Evolutionary conservation across 2,329 filamentous ascomycete species (phyloP).

Genomic region (Colletotrichum phormii): DNA sequence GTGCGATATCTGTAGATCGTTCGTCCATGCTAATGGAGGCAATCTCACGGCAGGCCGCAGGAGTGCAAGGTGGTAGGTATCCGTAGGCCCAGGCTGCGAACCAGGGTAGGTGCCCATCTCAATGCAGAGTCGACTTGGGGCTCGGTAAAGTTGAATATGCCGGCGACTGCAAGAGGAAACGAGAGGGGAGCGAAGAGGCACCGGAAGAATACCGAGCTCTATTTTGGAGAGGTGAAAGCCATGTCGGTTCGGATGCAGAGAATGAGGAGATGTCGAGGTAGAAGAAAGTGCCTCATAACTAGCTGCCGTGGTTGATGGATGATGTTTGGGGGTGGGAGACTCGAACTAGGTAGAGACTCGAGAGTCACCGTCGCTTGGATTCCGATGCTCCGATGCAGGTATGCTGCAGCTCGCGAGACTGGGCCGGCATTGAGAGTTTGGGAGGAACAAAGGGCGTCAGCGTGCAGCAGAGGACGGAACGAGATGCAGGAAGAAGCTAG

Average conservation of each 20-base stretch:
- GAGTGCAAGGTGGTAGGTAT: background rate
- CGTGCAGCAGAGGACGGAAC: slow-evolving; percentile 19
- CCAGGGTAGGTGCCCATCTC: background rate
- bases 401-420: slow-evolving; percentile 18
- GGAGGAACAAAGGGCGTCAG: slow-evolving; percentile 6
- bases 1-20: background rate
- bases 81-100: background rate
- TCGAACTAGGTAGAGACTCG: no score
- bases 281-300: slow-evolving; percentile 5
- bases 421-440: slow-evolving; percentile 11
- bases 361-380: background rate
- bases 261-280: background rate
- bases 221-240: background rate
- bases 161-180: background rate
- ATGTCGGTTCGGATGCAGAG: background rate
- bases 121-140: background rate
- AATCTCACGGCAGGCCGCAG: background rate
- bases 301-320: background rate
- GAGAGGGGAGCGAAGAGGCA: background rate
- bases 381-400: slow-evolving; percentile 17
- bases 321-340: background rate
- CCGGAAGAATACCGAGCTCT: slow-evolving; percentile 27
- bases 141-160: background rate
- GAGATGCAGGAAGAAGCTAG: slow-evolving; percentile 20
- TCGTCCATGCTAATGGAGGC: background rate